Conservation (phyloP, 768 basidiomycete species). For the Dentipellis fragilis region DNA sequence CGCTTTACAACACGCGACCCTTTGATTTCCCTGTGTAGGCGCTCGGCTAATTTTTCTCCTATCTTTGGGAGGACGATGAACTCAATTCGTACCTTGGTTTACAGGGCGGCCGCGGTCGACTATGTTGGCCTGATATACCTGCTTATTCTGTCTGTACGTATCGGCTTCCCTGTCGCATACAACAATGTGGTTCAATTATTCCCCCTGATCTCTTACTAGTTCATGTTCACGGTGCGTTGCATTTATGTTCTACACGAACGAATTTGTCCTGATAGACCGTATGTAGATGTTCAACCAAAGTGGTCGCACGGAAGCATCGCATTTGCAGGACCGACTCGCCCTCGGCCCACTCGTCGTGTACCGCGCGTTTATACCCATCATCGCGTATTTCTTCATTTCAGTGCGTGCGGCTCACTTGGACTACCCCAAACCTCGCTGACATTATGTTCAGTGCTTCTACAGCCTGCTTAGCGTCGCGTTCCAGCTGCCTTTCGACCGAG, state of each 20-base stretch:
- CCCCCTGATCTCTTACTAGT: neutral
- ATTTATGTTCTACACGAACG: neutral
- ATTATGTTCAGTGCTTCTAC: slow-evolving; percentile 36
- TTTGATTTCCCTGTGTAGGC: slow-evolving; percentile 51
- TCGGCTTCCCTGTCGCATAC: slow-evolving; percentile 3
- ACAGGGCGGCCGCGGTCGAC: slow-evolving; percentile 21
- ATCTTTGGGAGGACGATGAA: neutral
- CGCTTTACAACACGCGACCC: slow-evolving; percentile 38
- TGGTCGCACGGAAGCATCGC: slow-evolving; percentile 25
- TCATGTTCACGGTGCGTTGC: neutral
- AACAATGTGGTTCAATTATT: neutral
- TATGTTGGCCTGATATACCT: slow-evolving; percentile 24
- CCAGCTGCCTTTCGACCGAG: slow-evolving; percentile 41
- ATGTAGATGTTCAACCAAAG: slow-evolving; percentile 15
- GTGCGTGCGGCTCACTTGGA: slow-evolving; percentile 2
- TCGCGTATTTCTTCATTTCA: slow-evolving; percentile 27
- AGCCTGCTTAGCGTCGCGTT: slow-evolving; percentile 52
- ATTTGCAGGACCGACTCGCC: slow-evolving; percentile 29
- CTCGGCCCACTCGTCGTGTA: slow-evolving; percentile 28
- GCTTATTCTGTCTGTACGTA: slow-evolving; percentile 18
- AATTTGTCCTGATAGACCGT: neutral
- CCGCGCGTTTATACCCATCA: slow-evolving; percentile 29
- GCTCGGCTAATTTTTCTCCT: neutral
- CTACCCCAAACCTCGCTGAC: neutral
- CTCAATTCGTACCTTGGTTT: neutral